Evolutionary conservation across 139 green algal genomes (phyloP), one percentile per base, ranked within the genome.

Genomic region (Chlorella sp.): DNA sequence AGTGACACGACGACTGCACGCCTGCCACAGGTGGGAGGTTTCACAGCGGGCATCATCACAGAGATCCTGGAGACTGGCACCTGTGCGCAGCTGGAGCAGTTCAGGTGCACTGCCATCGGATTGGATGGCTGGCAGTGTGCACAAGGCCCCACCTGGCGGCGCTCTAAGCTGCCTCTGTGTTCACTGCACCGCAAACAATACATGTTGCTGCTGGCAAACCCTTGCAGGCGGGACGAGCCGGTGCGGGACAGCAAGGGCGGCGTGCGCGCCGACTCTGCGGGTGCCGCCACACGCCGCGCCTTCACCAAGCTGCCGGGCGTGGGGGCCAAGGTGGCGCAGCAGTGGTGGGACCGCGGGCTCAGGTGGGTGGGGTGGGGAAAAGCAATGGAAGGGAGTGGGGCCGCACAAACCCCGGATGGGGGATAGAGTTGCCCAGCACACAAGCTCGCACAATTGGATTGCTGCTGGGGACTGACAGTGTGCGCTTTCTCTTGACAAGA

Each of bases 291-390:
- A 7, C 78, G 85, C 17, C 51, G 32, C 32, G 16, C 36, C 34
- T 90, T 91, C 64, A 74, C 65, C 26, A 47, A 62, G 44, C 85
- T 91, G 82, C 85, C 74, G 2, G 64, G 72, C 1, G 88, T 88
- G 21, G 88, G 88, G 23, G 51, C 72, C 44, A 55, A 56, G 32
- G 79, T 68, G 18, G 83, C 87, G 34, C 65, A 69, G 38, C 67
- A 62, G 70, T 90, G 83, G 87, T 90, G 65, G 47, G 56, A 88
- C 17, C n/a, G 74, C 30, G 87, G 83, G 11, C 69, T 86, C 39
- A 85, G 84, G 87, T 90, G 68, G 23, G 39, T 13, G 11, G 15
- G 63, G 63, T 70, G 63, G 26, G 28, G 63, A 36, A 18, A n/a
- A n/a, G n/a, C n/a, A n/a, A n/a, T n/a, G n/a, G n/a, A n/a, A n/a